A percentile compares a stretch with the other conserved stretches of the same genome.
Evolutionary conservation across 148 eudicot genomes (phyloP).

Genomic region (Rhododendron vialii): DNA sequence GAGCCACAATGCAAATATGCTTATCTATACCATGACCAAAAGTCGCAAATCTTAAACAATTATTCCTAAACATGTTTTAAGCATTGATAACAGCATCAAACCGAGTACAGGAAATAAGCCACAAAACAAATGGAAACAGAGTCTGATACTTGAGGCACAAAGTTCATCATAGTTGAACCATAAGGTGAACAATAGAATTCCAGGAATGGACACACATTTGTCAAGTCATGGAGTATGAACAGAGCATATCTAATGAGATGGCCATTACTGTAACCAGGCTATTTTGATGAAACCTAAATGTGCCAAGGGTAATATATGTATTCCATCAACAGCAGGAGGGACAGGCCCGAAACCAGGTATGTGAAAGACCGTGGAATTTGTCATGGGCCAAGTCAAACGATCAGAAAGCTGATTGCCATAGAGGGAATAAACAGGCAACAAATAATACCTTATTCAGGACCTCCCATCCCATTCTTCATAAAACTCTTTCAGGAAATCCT

Average conservation of each 20-base stretch:
- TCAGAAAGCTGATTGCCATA: not conserved
- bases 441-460: slow-evolving; percentile 39
- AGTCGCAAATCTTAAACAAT: not conserved
- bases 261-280: not conserved
- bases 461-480: slow-evolving; percentile 82
- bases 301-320: not conserved
- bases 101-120: not conserved
- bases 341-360: not conserved
- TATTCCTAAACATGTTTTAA: not conserved
- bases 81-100: not conserved
- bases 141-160: not conserved
- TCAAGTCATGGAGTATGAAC: not conserved
- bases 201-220: not conserved
- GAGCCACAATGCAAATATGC: not conserved
- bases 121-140: not conserved
- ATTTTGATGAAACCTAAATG: not conserved
- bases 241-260: not conserved
- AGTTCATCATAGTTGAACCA: not conserved
- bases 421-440: not conserved
- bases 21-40: not conserved
- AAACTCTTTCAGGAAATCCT: slow-evolving; percentile 75
- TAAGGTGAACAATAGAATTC: not conserved
- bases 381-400: not conserved
- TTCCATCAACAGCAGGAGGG: not conserved
- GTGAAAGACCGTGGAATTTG: not conserved